Conservation (phyloP, 73 alveolate genomes). For the Loxodes magnus region DNA sequence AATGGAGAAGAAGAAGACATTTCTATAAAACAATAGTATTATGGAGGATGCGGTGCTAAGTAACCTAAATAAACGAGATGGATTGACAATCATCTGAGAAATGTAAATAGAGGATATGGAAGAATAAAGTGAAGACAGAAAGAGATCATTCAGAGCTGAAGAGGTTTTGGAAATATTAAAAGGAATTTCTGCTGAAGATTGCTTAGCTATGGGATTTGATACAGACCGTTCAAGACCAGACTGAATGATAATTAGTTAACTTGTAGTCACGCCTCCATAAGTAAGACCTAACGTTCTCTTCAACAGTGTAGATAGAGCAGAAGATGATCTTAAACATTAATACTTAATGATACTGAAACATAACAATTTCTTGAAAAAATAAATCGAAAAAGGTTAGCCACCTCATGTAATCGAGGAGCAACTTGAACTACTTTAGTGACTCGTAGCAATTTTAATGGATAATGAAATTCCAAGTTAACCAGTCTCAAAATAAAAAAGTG, state of each 20-base stretch:
- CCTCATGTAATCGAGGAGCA: conserved; percentile 49
- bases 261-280: conserved; percentile 93
- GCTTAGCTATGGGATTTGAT: conserved; percentile 68
- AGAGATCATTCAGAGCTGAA: conserved; percentile 47
- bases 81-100: no score
- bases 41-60: conserved; percentile 57
- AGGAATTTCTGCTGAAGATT: conserved; percentile 49
- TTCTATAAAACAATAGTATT: conserved; percentile 8
- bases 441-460: conserved; percentile 87
- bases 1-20: conserved; percentile 26
- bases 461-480: conserved; percentile 82
- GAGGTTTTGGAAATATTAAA: conserved; percentile 49
- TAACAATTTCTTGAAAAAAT: conserved; percentile 39
- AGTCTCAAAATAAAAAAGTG: conserved; percentile 59
- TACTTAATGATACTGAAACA: conserved; percentile 65
- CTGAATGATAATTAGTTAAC: conserved; percentile 73
- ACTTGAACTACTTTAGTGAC: conserved; percentile 57
- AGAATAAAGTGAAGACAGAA: conserved; percentile 34
- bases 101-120: conserved; percentile 26
- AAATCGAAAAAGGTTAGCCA: conserved; percentile 34
- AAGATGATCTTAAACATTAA: conserved; percentile 86
- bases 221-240: conserved; percentile 65
- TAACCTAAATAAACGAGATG: no score
- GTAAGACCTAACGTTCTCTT: conserved; percentile 86
- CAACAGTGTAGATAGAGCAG: conserved; percentile 58